These are phyloP conservation scores for Globisporangium orthogonon DNA, from an alignment of 352 stramenopile genomes.

Conservation along the genomic window DNA sequence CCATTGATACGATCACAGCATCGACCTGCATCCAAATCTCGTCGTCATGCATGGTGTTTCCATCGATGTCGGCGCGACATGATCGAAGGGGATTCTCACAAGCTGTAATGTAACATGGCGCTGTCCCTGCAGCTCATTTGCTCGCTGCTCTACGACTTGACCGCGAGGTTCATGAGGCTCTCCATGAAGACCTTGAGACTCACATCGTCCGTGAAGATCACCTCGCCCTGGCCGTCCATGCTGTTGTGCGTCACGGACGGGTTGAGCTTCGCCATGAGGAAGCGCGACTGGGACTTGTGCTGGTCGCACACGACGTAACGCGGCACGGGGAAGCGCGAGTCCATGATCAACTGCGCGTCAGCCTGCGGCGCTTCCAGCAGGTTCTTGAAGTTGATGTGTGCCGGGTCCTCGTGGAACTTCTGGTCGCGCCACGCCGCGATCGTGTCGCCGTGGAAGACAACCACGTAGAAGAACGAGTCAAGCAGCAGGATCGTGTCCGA, in stretches of 20 bases:
- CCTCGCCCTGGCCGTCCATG: constrained; percentile 90
- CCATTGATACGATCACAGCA: no score
- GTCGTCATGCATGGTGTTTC: no score
- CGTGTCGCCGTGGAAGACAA: constrained; percentile 99
- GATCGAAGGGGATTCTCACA: neutral
- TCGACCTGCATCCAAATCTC: no score
- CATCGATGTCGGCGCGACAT: no score
- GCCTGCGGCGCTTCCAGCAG: constrained; percentile 96
- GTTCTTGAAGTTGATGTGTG: constrained; percentile 98
- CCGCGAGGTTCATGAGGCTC: constrained; percentile 92
- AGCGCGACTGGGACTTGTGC: constrained; percentile 98
- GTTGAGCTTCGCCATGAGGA: constrained; percentile 99
- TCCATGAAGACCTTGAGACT: constrained; percentile 99
- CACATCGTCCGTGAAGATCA: constrained; percentile 99
- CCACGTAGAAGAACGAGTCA: constrained; percentile 99
- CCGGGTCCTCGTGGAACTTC: constrained; percentile 91
- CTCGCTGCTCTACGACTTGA: constrained; percentile 58
- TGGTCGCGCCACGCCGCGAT: constrained; percentile 98
- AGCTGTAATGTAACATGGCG: neutral
- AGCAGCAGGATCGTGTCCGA: constrained; percentile 98
- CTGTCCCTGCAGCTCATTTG: neutral
- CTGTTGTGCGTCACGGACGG: constrained; percentile 96
- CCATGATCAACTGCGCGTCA: constrained; percentile 99
- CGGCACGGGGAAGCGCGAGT: constrained; percentile 97
- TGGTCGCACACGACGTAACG: constrained; percentile 99